Conservation (phyloP, 495 filamentous ascomycete genomes). For the Neurospora sp. region DNA sequence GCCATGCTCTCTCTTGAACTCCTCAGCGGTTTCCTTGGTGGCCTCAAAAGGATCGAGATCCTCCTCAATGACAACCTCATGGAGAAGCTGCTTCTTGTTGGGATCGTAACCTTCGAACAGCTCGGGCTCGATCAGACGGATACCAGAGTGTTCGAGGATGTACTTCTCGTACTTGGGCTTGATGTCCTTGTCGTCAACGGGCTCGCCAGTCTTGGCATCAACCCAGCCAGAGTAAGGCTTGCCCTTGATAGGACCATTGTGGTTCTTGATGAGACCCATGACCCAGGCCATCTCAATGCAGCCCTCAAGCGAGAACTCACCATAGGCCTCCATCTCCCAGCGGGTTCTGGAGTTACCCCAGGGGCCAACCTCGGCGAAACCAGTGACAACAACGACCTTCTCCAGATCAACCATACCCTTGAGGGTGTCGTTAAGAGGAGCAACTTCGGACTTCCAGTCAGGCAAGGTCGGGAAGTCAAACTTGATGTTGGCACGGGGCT, state of each 20-base stretch:
- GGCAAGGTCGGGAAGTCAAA: constrained; percentile 86
- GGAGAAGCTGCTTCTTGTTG: constrained; percentile 94
- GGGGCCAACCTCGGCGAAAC: constrained; percentile 91
- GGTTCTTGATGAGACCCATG: constrained; percentile 98
- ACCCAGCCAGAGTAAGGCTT: constrained; percentile 97
- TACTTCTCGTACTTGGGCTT: constrained; percentile 94
- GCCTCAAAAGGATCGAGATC: constrained; percentile 95
- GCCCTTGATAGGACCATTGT: constrained; percentile 97
- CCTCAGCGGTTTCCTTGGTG: constrained; percentile 92
- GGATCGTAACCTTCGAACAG: constrained; percentile 96
- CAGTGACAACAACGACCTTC: constrained; percentile 94
- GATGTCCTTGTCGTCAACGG: constrained; percentile 95
- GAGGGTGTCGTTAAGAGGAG: constrained; percentile 74
- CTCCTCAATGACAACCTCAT: constrained; percentile 94
- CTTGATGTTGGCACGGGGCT: constrained; percentile 95
- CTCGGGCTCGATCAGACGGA: constrained; percentile 95
- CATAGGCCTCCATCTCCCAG: constrained; percentile 98
- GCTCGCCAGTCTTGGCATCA: constrained; percentile 84
- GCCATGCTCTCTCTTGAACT: constrained; percentile 93
- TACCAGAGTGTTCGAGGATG: constrained; percentile 93
- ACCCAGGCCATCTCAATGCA: constrained; percentile 99
- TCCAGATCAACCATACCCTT: constrained; percentile 98
- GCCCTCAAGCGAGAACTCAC: constrained; percentile 93
- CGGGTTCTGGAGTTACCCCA: constrained; percentile 97
- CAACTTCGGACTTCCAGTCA: constrained; percentile 82